Conservation (phyloP, 208 protist species). For the Acanthamoeba divionensis region DNA sequence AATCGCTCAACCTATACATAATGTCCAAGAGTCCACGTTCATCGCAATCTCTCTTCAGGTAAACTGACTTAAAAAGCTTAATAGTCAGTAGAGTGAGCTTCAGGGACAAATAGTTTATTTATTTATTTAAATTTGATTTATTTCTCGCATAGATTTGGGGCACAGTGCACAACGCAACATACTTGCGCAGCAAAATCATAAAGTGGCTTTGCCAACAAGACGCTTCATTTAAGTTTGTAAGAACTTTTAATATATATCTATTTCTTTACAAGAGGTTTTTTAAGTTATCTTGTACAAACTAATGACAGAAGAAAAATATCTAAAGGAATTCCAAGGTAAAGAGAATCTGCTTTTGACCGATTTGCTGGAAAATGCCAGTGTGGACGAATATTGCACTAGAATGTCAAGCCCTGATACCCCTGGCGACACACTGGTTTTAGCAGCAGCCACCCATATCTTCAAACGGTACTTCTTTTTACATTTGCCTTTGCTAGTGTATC, state of each 20-base stretch:
- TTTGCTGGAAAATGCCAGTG: background rate
- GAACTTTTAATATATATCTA: background rate
- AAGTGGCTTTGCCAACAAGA: background rate
- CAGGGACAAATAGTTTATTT: background rate
- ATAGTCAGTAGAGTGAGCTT: background rate
- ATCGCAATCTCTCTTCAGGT: background rate
- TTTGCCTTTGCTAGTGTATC: background rate
- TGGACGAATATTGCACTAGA: background rate
- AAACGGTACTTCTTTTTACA: background rate
- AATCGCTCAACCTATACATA: background rate
- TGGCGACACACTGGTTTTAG: background rate
- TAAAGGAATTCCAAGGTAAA: background rate
- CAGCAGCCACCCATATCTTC: background rate
- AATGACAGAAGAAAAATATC: too few species aligned
- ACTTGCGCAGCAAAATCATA: background rate
- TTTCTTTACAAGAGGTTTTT: background rate
- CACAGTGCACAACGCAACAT: conserved; percentile 14
- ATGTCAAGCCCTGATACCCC: background rate
- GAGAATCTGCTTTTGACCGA: background rate
- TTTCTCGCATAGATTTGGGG: background rate
- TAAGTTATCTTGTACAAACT: too few species aligned
- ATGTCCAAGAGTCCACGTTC: background rate
- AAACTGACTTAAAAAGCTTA: background rate
- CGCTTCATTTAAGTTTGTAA: background rate
- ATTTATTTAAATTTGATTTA: background rate